Evolutionary conservation across 176 grass and related monocot species (phyloP).

Genomic region (Aegilops umbellulata): DNA sequence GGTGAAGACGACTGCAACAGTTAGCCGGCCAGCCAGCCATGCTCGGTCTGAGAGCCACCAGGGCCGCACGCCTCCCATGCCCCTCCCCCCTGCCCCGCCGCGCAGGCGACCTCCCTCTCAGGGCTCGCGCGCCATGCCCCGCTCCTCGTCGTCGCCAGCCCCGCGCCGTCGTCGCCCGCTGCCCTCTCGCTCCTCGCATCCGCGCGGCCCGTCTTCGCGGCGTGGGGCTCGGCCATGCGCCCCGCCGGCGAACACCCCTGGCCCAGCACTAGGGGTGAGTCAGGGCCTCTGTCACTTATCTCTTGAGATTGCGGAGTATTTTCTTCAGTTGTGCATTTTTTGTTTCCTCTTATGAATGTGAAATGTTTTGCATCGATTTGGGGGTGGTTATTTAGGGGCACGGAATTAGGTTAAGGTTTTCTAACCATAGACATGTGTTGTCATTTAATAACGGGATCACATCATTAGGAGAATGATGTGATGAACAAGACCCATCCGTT

Average conservation of each 20-base stretch:
- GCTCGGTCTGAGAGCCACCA: slow-evolving; percentile 33
- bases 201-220: slow-evolving; percentile 3
- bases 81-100: background rate
- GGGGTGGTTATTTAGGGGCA: no score
- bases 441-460: no score
- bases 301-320: background rate
- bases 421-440: no score
- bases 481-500: no score
- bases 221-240: slow-evolving; percentile 18
- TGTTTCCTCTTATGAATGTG: background rate
- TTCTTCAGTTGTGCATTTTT: background rate
- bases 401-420: no score
- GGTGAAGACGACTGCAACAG: background rate
- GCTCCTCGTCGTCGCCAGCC: background rate
- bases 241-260: background rate
- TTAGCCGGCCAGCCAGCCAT: slow-evolving; percentile 3
- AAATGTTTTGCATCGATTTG: no score
- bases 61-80: slow-evolving; percentile 29
- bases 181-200: slow-evolving; percentile 36
- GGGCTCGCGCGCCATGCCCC: slow-evolving; percentile 21
- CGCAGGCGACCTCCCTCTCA: slow-evolving; percentile 7
- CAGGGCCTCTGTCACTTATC: no score
- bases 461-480: no score
- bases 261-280: slow-evolving; percentile 48
- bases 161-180: background rate